Evolutionary conservation across 2,329 filamentous ascomycete species (phyloP).

Genomic region (Hypoxylon sp.): DNA sequence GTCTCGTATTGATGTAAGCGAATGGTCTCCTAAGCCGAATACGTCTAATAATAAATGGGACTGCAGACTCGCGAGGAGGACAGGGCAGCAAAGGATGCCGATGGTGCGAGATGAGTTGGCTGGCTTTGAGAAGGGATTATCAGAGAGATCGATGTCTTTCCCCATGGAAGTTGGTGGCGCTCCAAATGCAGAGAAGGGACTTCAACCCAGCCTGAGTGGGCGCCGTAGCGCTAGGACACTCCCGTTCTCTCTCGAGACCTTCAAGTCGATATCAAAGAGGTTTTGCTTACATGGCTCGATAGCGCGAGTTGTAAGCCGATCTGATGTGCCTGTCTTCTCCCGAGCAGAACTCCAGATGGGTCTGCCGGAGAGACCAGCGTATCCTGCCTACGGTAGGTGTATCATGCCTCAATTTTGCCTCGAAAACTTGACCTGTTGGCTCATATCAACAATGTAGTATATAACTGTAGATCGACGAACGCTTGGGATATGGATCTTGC

Average conservation of each 20-base stretch:
- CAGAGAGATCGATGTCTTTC: not conserved
- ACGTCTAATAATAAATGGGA: not conserved
- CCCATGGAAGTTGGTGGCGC: not conserved
- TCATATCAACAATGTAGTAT: constrained; percentile 40
- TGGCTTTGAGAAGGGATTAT: not conserved
- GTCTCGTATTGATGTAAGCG: constrained; percentile 23
- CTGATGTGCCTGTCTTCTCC: constrained; percentile 49
- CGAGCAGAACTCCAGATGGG: constrained; percentile 35
- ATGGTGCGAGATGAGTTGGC: not conserved
- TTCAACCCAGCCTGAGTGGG: not conserved
- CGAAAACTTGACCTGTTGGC: not conserved
- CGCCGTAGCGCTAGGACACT: constrained; percentile 37
- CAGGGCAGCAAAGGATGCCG: not conserved
- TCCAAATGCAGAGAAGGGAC: constrained; percentile 2
- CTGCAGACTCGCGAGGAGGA: constrained; percentile 18
- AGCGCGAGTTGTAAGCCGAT: constrained; percentile 44
- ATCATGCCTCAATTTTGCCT: not conserved
- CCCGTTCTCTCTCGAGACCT: constrained; percentile 44
- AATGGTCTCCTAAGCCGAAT: not conserved
- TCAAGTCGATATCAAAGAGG: constrained; percentile 36
- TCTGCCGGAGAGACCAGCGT: not conserved
- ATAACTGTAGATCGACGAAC: constrained; percentile 51
- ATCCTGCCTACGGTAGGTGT: constrained; percentile 37
- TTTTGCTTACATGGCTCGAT: constrained; percentile 48
- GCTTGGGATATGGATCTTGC: constrained; percentile 50